These are phyloP conservation scores for Sugiyamaella chiloensis DNA, from an alignment of 805 yeast species.

Conservation along the genomic window DNA sequence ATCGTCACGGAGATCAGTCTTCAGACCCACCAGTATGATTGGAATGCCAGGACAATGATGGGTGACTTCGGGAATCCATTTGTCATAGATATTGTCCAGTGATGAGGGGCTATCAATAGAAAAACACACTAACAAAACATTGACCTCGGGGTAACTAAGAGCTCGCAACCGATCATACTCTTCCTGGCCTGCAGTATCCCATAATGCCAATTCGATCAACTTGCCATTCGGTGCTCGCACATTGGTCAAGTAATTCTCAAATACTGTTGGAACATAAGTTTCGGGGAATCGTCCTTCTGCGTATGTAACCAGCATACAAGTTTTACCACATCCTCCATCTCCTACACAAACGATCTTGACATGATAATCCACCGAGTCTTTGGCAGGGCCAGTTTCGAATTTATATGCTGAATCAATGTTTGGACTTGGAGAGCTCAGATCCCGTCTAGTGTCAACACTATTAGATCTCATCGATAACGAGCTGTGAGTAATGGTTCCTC, in stretches of 20 bases:
- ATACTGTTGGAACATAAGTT: constrained; percentile 93
- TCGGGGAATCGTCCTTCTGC: constrained; percentile 91
- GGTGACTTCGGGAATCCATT: constrained; percentile 84
- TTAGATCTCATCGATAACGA: too few species aligned
- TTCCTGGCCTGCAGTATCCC: constrained; percentile 99
- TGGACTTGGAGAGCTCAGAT: background rate
- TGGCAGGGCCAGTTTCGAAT: background rate
- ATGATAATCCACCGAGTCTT: background rate
- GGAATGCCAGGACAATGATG: constrained; percentile 83
- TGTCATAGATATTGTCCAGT: constrained; percentile 63
- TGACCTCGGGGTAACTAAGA: constrained; percentile 85
- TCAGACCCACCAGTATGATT: constrained; percentile 75
- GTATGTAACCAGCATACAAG: constrained; percentile 80
- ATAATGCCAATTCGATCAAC: constrained; percentile 86
- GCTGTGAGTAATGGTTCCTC: background rate
- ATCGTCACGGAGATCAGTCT: constrained; percentile 54
- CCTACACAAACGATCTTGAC: constrained; percentile 86
- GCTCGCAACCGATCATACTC: constrained; percentile 94
- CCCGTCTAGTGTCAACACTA: too few species aligned
- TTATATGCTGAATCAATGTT: background rate
- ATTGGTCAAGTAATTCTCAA: constrained; percentile 96
- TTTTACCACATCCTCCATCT: constrained; percentile 97
- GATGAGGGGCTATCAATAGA: constrained; percentile 69
- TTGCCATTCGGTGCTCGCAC: constrained; percentile 82
- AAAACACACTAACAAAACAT: constrained; percentile 88